Base-by-base conservation (phyloP, 108 stramenopile species). In the Mayamaea pseudoterrestris region DNA sequence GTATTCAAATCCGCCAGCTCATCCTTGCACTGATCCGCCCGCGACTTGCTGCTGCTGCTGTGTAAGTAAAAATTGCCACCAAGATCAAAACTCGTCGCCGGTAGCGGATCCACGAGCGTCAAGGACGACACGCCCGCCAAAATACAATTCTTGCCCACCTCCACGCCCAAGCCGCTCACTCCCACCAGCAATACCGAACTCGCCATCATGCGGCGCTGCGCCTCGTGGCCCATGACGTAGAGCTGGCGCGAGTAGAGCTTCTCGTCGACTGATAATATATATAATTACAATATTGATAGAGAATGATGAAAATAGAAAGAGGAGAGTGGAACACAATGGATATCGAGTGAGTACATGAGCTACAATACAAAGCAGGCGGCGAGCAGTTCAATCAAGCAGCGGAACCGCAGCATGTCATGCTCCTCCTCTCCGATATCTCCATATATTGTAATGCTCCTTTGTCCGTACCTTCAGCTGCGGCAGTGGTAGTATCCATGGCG, bases 211-310 rank as follows among this genome's bases (percentile, higher is more conserved):
- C 90, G 82, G 29, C 80, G 74, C 64, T 98, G 95, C 23, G 96
- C 98, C 66, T 96, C 96, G 65, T 94, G 93, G 32, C 98, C 98
- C 92, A 96, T 94, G n/a, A 98, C 96, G 58, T 97, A 97, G 21
- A 99, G 91, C 71, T 99, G 98, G 16, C 97, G 92, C 37, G 93
- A 94, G 62, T 98, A 98, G 49, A 95, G 65, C 51, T 89, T 89
- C 58, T 98, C 97, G 61, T 98, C 96, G 43, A 98, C 90, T 77
- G 25, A 5, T 6, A 5, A 26, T 13, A 44, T 6, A 23, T 3
- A 44, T 21, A 9, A 21, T 4, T 14, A 44, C 18, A 44, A 26
- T 3, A 21, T 11, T 8, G 12, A 11, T 12, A 12, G 12, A 8
- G 12, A 34, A 12, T 11, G 32, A 12, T 34, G 11, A 34, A 34